Evolutionary conservation across 2,329 filamentous ascomycete species (phyloP), one percentile per base, ranked within the genome.

Genomic region (Tolypocladium amazonense): DNA sequence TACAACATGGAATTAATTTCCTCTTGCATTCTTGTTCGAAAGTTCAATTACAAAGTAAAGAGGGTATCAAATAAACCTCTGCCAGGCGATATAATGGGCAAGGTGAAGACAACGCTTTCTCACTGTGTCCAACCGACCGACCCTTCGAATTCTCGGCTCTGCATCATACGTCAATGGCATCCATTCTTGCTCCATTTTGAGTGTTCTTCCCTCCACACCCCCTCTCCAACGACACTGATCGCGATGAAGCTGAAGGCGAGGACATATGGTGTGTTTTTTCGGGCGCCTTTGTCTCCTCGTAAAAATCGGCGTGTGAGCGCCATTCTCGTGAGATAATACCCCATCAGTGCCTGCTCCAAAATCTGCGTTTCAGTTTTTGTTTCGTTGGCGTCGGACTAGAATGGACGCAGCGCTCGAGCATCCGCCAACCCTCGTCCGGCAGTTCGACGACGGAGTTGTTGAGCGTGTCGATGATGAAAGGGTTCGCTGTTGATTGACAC

Each of bases 391-490:
- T 41, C 15, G 56, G 18, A 15, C 18, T n/a, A 7, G 39, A 4
- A n/a, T 61, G 65, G 23, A 73, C 60, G 37, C 66, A 68, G 15
- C 68, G 71, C 60, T 73, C 68, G 12, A 75, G 67, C 57, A 71
- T 67, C 56, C 71, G 67, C 62, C 72, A 71, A 7, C 71, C 73
- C 56, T 75, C 71, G 27, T 71, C 64, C 25, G 73, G 73, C 7
- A 75, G 66, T 41, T 75, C 62, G n/a, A 73, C 38, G 12, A 75
- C 66, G 4, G 72, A 74, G 56, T 73, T 67, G 59, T 75, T 75
- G 35, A 75, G 68, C 0, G 72, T 75, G 27, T 75, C 73, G 61
- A 75, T 75, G 63, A 75, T 75, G 60, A 75, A 75, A 2, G 73
- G 73, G 33, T 71, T 75, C 1, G 73, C 73, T 75, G 41, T 7